These are phyloP conservation scores for Tolypocladium ovalisporum DNA, from an alignment of 2,329 filamentous ascomycete genomes.

Conservation along the genomic window DNA sequence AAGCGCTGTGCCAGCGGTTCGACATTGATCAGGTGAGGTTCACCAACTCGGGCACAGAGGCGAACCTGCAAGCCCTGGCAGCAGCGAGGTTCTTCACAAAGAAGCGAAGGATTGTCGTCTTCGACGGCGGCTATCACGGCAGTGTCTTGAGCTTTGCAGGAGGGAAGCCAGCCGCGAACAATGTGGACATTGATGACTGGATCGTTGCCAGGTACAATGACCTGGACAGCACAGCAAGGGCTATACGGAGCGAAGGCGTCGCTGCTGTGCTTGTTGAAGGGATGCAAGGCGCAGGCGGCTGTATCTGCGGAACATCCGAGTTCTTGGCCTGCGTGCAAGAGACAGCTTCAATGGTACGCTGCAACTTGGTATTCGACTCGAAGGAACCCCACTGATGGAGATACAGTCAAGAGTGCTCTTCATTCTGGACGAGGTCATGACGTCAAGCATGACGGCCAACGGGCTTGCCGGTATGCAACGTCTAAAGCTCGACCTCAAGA, in stretches of 20 bases:
- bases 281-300: constrained; percentile 54
- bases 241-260: constrained; percentile 34
- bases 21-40: constrained; percentile 46
- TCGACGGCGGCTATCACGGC: constrained; percentile 33
- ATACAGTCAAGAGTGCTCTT: constrained; percentile 40
- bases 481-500: constrained; percentile 49
- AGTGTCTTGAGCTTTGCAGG: constrained; percentile 23
- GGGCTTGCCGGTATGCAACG: constrained; percentile 34
- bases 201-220: constrained; percentile 54
- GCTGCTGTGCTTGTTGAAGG: constrained; percentile 56
- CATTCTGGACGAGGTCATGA: constrained; percentile 64
- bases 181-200: constrained; percentile 42
- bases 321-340: constrained; percentile 43
- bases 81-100: constrained; percentile 36
- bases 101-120: constrained; percentile 36
- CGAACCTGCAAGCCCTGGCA: constrained; percentile 48
- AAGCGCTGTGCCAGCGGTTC: constrained; percentile 42
- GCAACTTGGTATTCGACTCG: neutral
- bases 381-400: neutral
- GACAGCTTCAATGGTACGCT: constrained; percentile 26
- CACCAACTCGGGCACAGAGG: constrained; percentile 56
- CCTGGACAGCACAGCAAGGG: constrained; percentile 27
- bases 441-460: constrained; percentile 40
- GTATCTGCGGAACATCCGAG: constrained; percentile 33
- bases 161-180: constrained; percentile 26